Conservation (phyloP, 257 asterid species). For the Solanum pimpinellifolium region DNA sequence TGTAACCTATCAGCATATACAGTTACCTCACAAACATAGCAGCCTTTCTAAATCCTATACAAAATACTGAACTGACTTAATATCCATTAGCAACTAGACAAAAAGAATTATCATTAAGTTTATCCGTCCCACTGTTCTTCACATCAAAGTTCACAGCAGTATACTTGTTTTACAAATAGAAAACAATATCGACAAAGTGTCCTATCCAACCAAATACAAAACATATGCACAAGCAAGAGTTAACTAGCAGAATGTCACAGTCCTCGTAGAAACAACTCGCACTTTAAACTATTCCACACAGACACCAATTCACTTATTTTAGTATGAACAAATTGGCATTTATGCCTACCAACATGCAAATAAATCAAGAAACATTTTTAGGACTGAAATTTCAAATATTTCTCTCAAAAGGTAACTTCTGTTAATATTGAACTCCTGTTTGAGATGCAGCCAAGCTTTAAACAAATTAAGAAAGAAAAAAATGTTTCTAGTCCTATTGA, state of each 20-base stretch:
- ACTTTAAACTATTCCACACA: not conserved
- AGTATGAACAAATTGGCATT: not conserved
- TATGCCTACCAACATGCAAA: not conserved
- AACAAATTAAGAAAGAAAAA: not conserved
- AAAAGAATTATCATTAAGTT: not conserved
- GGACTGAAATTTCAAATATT: not conserved
- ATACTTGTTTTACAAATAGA: not conserved
- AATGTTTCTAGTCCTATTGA: not conserved
- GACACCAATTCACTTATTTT: not conserved
- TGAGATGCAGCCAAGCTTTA: not conserved
- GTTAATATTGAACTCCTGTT: not conserved
- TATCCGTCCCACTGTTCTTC: not conserved
- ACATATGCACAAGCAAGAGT: not conserved
- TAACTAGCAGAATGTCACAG: not conserved
- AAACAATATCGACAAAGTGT: not conserved
- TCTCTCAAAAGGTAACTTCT: not conserved
- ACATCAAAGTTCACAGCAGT: not conserved
- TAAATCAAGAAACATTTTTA: not conserved
- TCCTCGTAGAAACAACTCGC: not conserved
- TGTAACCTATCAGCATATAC: not conserved
- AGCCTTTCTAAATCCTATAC: not conserved
- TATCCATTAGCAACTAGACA: not conserved
- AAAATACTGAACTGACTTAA: not conserved
- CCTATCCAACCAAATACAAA: not conserved
- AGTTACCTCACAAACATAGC: not conserved